Evolutionary conservation across 305 asterid genomes (phyloP).

Genomic region (Solanum hybrid): DNA sequence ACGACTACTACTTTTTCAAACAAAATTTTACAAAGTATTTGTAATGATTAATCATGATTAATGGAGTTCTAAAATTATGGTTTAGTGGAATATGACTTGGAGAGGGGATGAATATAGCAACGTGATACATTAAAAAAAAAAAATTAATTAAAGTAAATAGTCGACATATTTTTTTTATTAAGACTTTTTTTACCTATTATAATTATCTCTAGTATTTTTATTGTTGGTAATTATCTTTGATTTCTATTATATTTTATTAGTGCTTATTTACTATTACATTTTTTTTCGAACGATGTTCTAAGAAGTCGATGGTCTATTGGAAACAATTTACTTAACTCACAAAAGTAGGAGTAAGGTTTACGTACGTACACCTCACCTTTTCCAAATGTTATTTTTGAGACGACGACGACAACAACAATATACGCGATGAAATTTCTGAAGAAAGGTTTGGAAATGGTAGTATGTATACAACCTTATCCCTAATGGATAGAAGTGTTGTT

Average conservation of each 20-base stretch:
- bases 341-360: not conserved
- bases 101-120: not conserved
- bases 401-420: no score
- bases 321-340: not conserved
- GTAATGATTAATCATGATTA: constrained; percentile 1
- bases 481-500: no score
- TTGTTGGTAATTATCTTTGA: not conserved
- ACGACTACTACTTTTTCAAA: not conserved
- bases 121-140: not conserved
- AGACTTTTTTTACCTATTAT: not conserved
- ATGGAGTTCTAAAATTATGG: not conserved
- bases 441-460: no score
- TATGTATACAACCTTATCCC: no score
- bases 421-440: no score
- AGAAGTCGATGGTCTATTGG: accelerated
- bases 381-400: not conserved
- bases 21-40: not conserved
- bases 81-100: not conserved
- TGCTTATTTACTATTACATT: not conserved
- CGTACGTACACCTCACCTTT: not conserved
- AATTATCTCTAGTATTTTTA: not conserved
- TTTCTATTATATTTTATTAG: not conserved
- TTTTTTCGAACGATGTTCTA: not conserved
- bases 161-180: not conserved
- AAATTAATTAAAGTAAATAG: not conserved